These are phyloP conservation scores for Atkinsonella hypoxylon DNA, from an alignment of 2,329 filamentous ascomycete genomes.

Conservation along the genomic window DNA sequence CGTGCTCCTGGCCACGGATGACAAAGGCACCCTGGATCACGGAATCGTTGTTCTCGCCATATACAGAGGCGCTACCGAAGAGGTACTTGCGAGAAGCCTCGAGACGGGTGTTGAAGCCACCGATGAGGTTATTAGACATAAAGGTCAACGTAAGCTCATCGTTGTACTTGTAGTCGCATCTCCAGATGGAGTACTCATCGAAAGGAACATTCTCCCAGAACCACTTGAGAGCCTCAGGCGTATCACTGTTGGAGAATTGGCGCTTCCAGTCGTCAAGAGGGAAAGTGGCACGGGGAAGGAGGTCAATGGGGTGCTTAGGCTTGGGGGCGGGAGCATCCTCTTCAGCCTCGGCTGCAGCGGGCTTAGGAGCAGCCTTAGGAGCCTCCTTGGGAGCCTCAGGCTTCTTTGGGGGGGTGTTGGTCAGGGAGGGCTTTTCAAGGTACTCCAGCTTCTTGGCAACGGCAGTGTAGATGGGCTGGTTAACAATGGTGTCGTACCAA, in stretches of 20 bases:
- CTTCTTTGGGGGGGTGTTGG: slow-evolving; percentile 65
- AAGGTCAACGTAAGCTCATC: slow-evolving; percentile 93
- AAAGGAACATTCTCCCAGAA: slow-evolving; percentile 97
- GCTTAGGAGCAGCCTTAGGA: slow-evolving; percentile 45
- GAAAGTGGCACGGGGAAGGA: slow-evolving; percentile 67
- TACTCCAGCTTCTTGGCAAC: slow-evolving; percentile 65
- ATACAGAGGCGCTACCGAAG: slow-evolving; percentile 85
- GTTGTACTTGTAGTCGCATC: slow-evolving; percentile 97
- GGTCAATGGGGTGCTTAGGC: slow-evolving; percentile 91
- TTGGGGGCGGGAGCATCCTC: slow-evolving; percentile 52
- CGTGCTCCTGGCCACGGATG: slow-evolving; percentile 79
- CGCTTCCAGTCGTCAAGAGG: slow-evolving; percentile 97
- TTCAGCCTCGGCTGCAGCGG: slow-evolving; percentile 21
- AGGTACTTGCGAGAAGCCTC: slow-evolving; percentile 97
- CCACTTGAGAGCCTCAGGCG: slow-evolving; percentile 76
- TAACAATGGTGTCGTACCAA: slow-evolving; percentile 91
- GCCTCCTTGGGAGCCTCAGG: slow-evolving; percentile 53
- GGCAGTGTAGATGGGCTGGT: slow-evolving; percentile 81
- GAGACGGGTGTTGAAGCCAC: slow-evolving; percentile 94
- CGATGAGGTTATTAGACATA: slow-evolving; percentile 98
- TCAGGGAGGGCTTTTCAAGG: slow-evolving; percentile 69
- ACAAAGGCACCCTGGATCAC: slow-evolving; percentile 89
- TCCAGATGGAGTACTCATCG: slow-evolving; percentile 93
- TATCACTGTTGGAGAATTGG: slow-evolving; percentile 94
- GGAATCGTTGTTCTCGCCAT: slow-evolving; percentile 77